These are phyloP conservation scores for Panicum miliaceum DNA, from an alignment of 176 grass and related monocot genomes.

Conservation along the genomic window DNA sequence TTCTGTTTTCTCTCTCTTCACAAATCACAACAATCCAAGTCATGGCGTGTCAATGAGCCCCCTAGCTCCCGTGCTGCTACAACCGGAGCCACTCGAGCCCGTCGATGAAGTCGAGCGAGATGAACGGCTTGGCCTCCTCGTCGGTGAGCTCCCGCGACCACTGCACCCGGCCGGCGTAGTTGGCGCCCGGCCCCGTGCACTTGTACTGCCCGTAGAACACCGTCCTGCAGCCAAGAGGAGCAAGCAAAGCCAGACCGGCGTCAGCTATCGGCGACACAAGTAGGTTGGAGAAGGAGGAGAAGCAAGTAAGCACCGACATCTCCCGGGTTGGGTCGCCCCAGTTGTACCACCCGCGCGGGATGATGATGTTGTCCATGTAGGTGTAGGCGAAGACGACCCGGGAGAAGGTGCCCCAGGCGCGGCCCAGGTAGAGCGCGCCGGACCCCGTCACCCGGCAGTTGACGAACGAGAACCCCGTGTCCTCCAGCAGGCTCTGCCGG, in stretches of 20 bases:
- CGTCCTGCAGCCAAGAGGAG: slow-evolving; percentile 56
- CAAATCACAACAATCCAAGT: background rate
- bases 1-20: background rate
- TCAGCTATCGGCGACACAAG: too few species aligned
- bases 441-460: slow-evolving; percentile 90
- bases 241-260: background rate
- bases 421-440: slow-evolving; percentile 85
- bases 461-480: slow-evolving; percentile 96
- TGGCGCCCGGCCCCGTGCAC: slow-evolving; percentile 76
- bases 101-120: slow-evolving; percentile 83
- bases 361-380: slow-evolving; percentile 97
- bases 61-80: slow-evolving; percentile 6
- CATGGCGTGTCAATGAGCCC: background rate
- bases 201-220: slow-evolving; percentile 99
- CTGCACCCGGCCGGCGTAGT: slow-evolving; percentile 69
- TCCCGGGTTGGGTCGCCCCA: slow-evolving; percentile 87
- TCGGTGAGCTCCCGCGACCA: slow-evolving; percentile 97
- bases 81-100: slow-evolving; percentile 74
- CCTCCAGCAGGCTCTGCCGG: slow-evolving; percentile 77
- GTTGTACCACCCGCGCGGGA: slow-evolving; percentile 88
- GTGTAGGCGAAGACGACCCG: slow-evolving; percentile 95
- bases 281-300: too few species aligned
- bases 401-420: slow-evolving; percentile 92
- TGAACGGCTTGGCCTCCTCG: slow-evolving; percentile 87
- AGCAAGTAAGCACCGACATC: slow-evolving; percentile 40